Base-by-base conservation (phyloP, 2,329 filamentous ascomycete genomes). In the Plenodomus lindquistii region DNA sequence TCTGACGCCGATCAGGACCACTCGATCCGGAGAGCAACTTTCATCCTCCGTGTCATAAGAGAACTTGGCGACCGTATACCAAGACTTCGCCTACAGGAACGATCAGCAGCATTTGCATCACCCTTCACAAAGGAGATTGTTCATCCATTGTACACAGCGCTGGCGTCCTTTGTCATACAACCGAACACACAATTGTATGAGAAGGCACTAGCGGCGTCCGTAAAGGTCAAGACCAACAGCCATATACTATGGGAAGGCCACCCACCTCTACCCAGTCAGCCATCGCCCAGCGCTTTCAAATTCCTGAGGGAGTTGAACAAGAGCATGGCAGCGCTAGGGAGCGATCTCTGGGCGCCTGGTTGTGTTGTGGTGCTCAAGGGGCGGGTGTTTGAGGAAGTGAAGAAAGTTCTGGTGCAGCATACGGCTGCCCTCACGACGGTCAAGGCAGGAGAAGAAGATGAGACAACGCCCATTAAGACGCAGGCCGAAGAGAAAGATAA, bases 211-310 rank as follows among this genome's bases (percentile, higher is more conserved):
- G 58, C 70, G 1, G 66, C 67, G n/a, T 65, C 66, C 2, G 68
- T 75, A 0, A 68, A 81, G 35, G 70, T 75, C 1, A 80, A 74
- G 45, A 79, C 89, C 0, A 78, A 80, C 2, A 85, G 86, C 6
- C 80, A 85, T 42, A 79, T 82, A 0, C 76, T 97, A 0, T 97
- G 92, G 92, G 91, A 95, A 66, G 89, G 89, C 0, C 77, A 83
- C 31, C 88, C 89, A 0, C 78, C 84, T 20, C 69, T 96, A 36
- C 93, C 93, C 0, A 79, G 85, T 5, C 89, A 94, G 62, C 91
- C 91, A 1, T 93, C 90, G 0, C 85, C 89, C 0, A 79, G 80
- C 17, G 77, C 85, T 0, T 96, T 96, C 65, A 82, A 81, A 50
- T 85, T 95, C 45, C 65, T 97, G 40, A 83, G 84, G 19, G 78